Evolutionary conservation across 805 yeast species (phyloP), one percentile per base, ranked within the genome.

Genomic region (Henningerozyma blattae): DNA sequence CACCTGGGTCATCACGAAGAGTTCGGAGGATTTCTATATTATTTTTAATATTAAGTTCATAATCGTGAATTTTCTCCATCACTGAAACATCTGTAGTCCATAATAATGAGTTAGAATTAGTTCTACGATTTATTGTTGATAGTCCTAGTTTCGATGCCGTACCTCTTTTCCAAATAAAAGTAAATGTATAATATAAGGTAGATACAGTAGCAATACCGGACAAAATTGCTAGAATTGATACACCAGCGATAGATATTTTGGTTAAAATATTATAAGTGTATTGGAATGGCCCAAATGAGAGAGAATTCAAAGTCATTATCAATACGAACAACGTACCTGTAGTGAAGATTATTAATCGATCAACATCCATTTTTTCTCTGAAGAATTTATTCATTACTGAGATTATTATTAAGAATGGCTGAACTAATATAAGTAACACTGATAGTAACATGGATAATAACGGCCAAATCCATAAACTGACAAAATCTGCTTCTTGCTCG

Each of bases 131-230:
- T 24, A 41, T 32, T 15, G 34, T 36, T 16, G 38, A 34, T 13
- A 35, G 20, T 3, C 36, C 32, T 15, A 20, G 26, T 15, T 27
- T 19, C 5, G 30, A 25, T 8, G 35, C 12, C n/a, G 27, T 27
- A 17, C 27, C 27, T 28, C 34, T 40, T 7, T 33, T 34, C 41
- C 41, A 39, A 16, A 52, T 7, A 22, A 40, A 39, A 25, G 42
- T 27, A 18, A 41, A 39, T 1, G 51, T 47, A 28, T 52, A 54
- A 32, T 50, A 53, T 3, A 50, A 38, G 2, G 58, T 52, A 2
- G 61, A 54, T 1, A 49, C 49, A 26, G 58, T 49, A 4, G 59
- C 61, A 18, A 56, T 39, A 3, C 57, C 58, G 2, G 61, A 54
- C 22, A 56, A 34, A 14, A 43, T 35, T 5, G 58, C 57, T 56